Percentiles rank a stretch among this genome's conserved stretches.
phyloP scores from a whole-genome alignment of 257 asterid species.

The Nicotiana sylvestris region DNA sequence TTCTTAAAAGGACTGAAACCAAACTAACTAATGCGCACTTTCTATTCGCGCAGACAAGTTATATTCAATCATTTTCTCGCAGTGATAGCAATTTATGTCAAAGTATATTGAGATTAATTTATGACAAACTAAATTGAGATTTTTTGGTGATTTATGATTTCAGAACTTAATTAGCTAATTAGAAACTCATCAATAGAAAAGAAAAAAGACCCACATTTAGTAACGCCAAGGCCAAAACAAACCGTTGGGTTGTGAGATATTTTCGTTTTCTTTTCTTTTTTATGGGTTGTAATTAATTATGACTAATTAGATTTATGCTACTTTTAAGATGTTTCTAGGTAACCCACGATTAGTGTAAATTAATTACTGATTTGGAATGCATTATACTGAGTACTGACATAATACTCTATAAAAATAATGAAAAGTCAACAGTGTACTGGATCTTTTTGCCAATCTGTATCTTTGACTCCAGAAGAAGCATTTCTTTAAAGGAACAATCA shows the following conservation, averaged over 20 bases:
- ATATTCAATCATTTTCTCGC: background rate
- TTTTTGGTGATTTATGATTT: background rate
- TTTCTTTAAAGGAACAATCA: background rate
- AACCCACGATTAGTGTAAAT: background rate
- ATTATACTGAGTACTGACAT: no score
- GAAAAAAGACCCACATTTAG: background rate
- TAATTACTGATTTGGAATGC: background rate
- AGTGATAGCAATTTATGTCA: background rate
- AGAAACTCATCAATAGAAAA: background rate
- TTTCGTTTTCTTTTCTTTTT: background rate
- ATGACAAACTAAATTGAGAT: background rate
- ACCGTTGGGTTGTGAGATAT: background rate
- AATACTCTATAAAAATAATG: background rate
- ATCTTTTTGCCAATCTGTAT: background rate
- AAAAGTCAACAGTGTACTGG: slow-evolving; percentile 1
- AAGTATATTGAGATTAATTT: background rate
- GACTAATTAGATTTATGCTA: background rate
- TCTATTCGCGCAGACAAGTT: background rate
- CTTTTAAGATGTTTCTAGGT: background rate
- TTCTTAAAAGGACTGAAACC: background rate
- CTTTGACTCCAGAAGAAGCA: background rate
- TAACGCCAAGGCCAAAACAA: background rate
- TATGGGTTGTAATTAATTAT: background rate
- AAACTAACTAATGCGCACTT: background rate
- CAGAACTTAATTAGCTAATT: background rate